phyloP scores from a whole-genome alignment of 2,329 filamentous ascomycete species.

The Coniosporium tulheliwenetii region DNA sequence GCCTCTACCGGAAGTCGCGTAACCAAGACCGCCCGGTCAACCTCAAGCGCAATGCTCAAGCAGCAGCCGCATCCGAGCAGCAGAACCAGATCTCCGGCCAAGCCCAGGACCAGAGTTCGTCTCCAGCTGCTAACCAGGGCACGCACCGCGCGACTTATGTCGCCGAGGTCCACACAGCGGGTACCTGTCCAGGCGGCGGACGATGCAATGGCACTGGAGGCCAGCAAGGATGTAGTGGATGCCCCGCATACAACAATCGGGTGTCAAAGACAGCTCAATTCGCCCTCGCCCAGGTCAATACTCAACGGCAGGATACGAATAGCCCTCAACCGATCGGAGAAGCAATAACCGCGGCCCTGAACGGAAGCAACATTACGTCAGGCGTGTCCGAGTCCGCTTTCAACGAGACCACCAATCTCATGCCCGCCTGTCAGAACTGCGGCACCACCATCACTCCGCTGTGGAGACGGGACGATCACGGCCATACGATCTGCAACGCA shows the following conservation, averaged over 20 bases:
- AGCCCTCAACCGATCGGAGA: constrained; percentile 7
- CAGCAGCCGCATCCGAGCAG: constrained; percentile 10
- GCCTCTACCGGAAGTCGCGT: constrained; percentile 82
- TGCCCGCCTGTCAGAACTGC: constrained; percentile 94
- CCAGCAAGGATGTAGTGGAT: constrained; percentile 86
- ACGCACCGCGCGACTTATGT: constrained; percentile 51
- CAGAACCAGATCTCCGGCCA: constrained; percentile 25
- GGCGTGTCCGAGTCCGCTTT: neutral
- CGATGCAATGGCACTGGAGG: constrained; percentile 94
- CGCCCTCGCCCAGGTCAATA: constrained; percentile 30
- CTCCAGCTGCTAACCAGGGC: constrained; percentile 21
- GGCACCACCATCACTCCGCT: constrained; percentile 91
- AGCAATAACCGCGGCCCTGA: too few species aligned
- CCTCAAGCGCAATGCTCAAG: constrained; percentile 56
- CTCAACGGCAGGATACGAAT: neutral
- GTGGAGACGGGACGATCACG: constrained; percentile 86
- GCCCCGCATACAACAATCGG: constrained; percentile 93
- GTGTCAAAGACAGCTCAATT: constrained; percentile 75
- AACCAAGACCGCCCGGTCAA: constrained; percentile 85
- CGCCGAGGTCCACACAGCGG: constrained; percentile 58
- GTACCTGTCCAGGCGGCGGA: constrained; percentile 91
- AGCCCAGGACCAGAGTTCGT: constrained; percentile 20
- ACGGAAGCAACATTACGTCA: too few species aligned
- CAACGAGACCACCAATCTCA: constrained; percentile 38
- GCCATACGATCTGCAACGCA: constrained; percentile 96